A percentile compares a stretch with the other conserved stretches of the same genome.
These are phyloP conservation scores for Vachellia collinsii DNA, from an alignment of 306 rosid genomes.

Conservation along the genomic window DNA sequence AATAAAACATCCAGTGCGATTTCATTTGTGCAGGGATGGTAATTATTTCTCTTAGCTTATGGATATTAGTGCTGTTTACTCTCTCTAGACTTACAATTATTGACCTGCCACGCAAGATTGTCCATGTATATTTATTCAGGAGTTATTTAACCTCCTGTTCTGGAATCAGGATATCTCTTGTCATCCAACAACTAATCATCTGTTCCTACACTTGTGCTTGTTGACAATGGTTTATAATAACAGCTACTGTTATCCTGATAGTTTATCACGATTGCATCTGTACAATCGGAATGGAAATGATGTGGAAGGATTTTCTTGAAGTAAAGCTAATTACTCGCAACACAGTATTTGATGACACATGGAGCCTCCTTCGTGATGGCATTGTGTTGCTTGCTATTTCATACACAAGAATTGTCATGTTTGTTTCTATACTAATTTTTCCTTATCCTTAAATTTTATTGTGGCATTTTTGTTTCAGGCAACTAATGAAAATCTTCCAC, in stretches of 20 bases:
- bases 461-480: slow-evolving; percentile 62
- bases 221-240: neutral
- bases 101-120: neutral
- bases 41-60: slow-evolving; percentile 26
- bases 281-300: neutral
- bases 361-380: neutral
- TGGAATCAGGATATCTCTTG: slow-evolving; percentile 5
- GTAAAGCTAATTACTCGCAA: neutral
- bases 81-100: neutral
- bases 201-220: neutral
- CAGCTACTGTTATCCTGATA: neutral
- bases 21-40: slow-evolving; percentile 43
- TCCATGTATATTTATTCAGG: neutral
- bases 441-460: slow-evolving; percentile 28
- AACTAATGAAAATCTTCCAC: slow-evolving; percentile 97
- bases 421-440: slow-evolving; percentile 4
- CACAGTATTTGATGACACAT: slow-evolving; percentile 11
- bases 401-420: neutral
- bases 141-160: neutral
- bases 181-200: neutral
- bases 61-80: neutral
- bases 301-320: neutral
- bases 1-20: slow-evolving; percentile 24
- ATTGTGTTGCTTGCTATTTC: slow-evolving; percentile 7
- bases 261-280: neutral